Conservation (phyloP, 2,329 filamentous ascomycete species). For the Aspergillus puulaauensis region DNA sequence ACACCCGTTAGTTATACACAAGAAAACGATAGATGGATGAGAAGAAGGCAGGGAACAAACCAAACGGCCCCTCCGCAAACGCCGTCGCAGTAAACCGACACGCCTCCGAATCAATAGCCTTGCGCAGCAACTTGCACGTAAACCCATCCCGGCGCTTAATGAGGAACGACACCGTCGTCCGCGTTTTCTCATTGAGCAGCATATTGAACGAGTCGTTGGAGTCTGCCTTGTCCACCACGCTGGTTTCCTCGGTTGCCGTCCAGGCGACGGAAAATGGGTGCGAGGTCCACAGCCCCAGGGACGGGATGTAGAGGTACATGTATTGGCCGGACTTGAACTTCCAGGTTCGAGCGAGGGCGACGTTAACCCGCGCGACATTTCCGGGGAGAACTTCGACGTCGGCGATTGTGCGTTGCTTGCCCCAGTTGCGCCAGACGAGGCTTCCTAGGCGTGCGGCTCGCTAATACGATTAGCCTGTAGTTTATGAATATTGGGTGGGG, state of each 20-base stretch:
- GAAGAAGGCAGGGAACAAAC: slow-evolving; percentile 17
- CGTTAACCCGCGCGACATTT: slow-evolving; percentile 52
- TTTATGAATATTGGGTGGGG: slow-evolving; percentile 14
- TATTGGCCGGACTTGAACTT: slow-evolving; percentile 48
- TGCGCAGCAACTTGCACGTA: slow-evolving; percentile 31
- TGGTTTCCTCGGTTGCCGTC: slow-evolving; percentile 26
- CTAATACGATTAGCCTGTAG: slow-evolving; percentile 14
- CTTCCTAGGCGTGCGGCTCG: slow-evolving; percentile 47
- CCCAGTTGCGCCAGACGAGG: slow-evolving; percentile 53
- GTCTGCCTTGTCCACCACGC: slow-evolving; percentile 24
- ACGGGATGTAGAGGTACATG: slow-evolving; percentile 58
- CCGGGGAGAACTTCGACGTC: slow-evolving; percentile 56
- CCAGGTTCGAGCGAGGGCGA: slow-evolving; percentile 32
- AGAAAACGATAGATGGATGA: neutral
- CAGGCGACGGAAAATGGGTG: slow-evolving; percentile 45
- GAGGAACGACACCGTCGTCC: slow-evolving; percentile 32
- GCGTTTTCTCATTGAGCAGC: slow-evolving; percentile 25
- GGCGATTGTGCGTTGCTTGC: slow-evolving; percentile 48
- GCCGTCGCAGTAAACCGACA: slow-evolving; percentile 27
- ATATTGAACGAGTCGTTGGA: slow-evolving; percentile 31
- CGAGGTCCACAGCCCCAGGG: slow-evolving; percentile 41
- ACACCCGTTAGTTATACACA: neutral
- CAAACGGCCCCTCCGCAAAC: slow-evolving; percentile 37
- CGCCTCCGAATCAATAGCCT: slow-evolving; percentile 25
- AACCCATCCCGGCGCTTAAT: slow-evolving; percentile 36